phyloP scores from a whole-genome alignment of 2,329 filamentous ascomycete species.

The Diaporthe aspalathi region DNA sequence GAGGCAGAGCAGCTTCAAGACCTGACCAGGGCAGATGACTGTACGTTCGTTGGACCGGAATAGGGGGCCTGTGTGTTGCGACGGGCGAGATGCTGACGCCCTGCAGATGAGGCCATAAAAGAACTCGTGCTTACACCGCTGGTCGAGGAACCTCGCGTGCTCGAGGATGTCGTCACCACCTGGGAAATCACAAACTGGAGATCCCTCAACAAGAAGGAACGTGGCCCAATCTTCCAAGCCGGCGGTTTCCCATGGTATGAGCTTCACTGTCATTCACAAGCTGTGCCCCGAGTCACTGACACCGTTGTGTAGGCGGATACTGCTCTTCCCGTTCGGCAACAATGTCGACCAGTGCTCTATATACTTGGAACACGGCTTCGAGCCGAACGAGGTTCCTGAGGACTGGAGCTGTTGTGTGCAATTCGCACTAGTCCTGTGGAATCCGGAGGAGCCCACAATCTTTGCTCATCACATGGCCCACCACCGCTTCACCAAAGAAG shows the following conservation, averaged over 20 bases:
- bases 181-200: constrained; percentile 93
- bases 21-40: constrained; percentile 63
- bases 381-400: constrained; percentile 78
- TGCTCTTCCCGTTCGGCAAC: constrained; percentile 96
- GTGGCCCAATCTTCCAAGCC: constrained; percentile 88
- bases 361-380: constrained; percentile 95
- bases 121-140: constrained; percentile 80
- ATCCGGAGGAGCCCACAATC: constrained; percentile 89
- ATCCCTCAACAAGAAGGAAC: constrained; percentile 79
- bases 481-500: constrained; percentile 94
- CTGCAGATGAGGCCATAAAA: constrained; percentile 84
- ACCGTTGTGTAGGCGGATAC: constrained; percentile 75
- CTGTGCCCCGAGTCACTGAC: constrained; percentile 40
- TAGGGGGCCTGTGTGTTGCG: background rate
- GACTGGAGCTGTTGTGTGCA: constrained; percentile 98
- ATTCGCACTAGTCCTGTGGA: constrained; percentile 94
- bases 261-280: background rate
- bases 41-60: constrained; percentile 52
- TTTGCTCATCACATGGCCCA: constrained; percentile 86
- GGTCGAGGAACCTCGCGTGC: constrained; percentile 79
- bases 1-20: constrained; percentile 61
- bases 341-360: constrained; percentile 94
- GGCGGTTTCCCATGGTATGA: constrained; percentile 87
- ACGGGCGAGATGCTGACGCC: constrained; percentile 44
- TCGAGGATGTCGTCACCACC: constrained; percentile 80